Base-by-base conservation (phyloP, 169 alveolate species). In the Hammondia hammondi region DNA sequence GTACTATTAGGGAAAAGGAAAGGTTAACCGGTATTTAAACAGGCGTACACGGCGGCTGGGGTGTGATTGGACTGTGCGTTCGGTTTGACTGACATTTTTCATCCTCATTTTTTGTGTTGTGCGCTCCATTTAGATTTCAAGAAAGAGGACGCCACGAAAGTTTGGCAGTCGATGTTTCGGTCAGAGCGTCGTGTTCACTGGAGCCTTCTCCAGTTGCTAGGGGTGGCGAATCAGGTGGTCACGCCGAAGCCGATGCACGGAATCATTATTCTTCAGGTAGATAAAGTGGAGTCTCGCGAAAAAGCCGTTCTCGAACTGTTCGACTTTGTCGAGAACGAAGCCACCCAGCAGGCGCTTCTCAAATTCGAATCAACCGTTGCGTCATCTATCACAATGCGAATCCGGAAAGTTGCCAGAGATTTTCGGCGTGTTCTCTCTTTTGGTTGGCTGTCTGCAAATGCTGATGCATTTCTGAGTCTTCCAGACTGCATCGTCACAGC, bases 221-320 rank as follows among this genome's bases (percentile, higher is more conserved):
- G 90, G 37, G 17, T 93, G 84, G 52, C 81, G 35, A 52, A 93
- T 84, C 61, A 85, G 77, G 82, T 85, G 57, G 93, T 93, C 12
- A 93, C 95, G 0, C 85, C 70, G 85, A 73, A 92, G 93, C 95
- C 93, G 87, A 87, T 93, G 95, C 84, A 87, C 29, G 95, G 95
- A 21, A 72, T 93, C 37, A 27, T 93, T 77, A 88, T 93, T 24
- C 81, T 93, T 37, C 91, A 93, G 91, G 21, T 93, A 77, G 90
- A 82, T n/a, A 82, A 82, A 82, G 70, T 82, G 29, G 70, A 82
- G 37, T 43, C 90, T 45, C 90, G 70, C 35, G 90, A 82, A 82
- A 35, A 82, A 37, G 71, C 57, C 4, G 90, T 82, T 4, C 29
- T 82, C 35, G 61, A 35, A 5, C 70, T 82, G 35, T 82, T 82